Percentiles rank a stretch among this genome's conserved stretches.
Conservation (phyloP, 176 grass and related monocot genomes). For the Triticum turgidum region DNA sequence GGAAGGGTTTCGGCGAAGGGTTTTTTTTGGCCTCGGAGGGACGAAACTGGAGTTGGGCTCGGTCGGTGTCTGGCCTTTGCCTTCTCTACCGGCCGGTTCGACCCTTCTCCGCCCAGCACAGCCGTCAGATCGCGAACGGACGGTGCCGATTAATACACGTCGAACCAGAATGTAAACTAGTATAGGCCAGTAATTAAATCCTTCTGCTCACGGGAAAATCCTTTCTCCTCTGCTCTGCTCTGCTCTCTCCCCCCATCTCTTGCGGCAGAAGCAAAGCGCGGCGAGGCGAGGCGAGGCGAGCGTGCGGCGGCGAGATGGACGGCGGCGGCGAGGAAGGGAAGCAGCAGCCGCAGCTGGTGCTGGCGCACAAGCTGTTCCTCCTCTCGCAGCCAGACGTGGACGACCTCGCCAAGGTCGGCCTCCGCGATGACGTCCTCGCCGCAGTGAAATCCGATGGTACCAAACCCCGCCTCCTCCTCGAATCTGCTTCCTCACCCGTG, state of each 20-base stretch:
- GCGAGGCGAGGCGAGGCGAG: conserved; percentile 5
- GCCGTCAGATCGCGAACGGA: not conserved
- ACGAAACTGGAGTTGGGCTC: not conserved
- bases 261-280: conserved; percentile 50
- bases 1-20: conserved; percentile 33
- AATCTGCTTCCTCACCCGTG: not conserved
- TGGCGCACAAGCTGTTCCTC: conserved; percentile 89
- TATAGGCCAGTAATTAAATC: not conserved
- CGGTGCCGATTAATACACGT: not conserved
- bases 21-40: conserved; percentile 6
- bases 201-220: not conserved
- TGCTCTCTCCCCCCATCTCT: conserved; percentile 17
- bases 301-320: conserved; percentile 33
- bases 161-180: too few relatives aligned
- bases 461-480: not conserved
- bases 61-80: conserved; percentile 16
- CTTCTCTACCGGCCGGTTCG: not conserved
- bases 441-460: conserved; percentile 80
- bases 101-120: not conserved
- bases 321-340: conserved; percentile 58
- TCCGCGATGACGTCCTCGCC: conserved; percentile 76
- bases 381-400: conserved; percentile 75
- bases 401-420: conserved; percentile 88
- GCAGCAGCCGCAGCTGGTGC: conserved; percentile 74
- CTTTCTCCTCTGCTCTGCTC: not conserved